These are phyloP conservation scores for Trichosporon coremiiforme DNA, from an alignment of 1,284 basidiomycete genomes.

Conservation along the genomic window DNA sequence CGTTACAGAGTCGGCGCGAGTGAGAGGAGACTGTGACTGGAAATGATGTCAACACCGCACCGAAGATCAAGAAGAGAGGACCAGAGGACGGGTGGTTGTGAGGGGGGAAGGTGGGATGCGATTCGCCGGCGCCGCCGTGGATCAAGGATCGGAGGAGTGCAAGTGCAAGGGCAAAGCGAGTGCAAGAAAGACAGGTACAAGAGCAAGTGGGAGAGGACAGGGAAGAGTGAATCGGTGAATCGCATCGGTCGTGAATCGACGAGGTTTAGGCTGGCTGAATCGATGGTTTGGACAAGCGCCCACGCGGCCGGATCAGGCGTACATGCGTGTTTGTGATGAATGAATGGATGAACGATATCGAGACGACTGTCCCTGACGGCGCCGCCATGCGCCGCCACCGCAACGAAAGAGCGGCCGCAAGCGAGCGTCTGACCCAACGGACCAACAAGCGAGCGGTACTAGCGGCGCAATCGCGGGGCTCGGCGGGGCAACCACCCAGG, in stretches of 20 bases:
- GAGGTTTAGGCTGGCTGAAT: not conserved
- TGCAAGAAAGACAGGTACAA: not conserved
- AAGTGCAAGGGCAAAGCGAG: not conserved
- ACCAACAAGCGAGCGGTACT: slow-evolving; percentile 8
- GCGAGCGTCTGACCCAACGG: slow-evolving; percentile 1
- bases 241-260: not conserved
- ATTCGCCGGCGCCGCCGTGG: slow-evolving; percentile 4
- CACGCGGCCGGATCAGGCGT: not conserved
- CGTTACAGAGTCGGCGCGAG: slow-evolving; percentile 2
- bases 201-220: not conserved
- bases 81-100: too few species aligned
- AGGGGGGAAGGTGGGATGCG: not conserved
- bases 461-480: slow-evolving; percentile 16
- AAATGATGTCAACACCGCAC: not conserved
- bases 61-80: not conserved
- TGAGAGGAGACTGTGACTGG: not conserved
- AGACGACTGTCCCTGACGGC: not conserved
- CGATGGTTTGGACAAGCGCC: not conserved
- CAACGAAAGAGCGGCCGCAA: not conserved
- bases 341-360: slow-evolving; percentile 18
- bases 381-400: slow-evolving; percentile 9
- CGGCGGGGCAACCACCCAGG: not conserved
- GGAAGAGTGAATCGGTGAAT: not conserved
- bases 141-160: not conserved
- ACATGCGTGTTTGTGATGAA: slow-evolving; percentile 6